Evolutionary conservation across 163 green algal species (phyloP).

Genomic region (Coccomyxa subellipsoidea): DNA sequence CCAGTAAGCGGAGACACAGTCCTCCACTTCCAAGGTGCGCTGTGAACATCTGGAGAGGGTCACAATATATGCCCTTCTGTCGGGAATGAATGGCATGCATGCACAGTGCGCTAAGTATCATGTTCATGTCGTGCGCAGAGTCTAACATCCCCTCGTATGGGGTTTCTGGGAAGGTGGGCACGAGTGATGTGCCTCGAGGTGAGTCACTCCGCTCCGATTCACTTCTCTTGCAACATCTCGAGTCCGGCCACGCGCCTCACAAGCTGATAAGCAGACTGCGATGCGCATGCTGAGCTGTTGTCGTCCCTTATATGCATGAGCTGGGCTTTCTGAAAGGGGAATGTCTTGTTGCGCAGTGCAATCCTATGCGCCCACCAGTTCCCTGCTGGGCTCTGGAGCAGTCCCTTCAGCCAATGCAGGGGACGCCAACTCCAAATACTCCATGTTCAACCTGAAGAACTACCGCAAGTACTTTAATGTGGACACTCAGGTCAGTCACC

Average conservation of each 20-base stretch:
- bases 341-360: slow-evolving; percentile 4
- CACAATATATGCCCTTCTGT: background rate
- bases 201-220: background rate
- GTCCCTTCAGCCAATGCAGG: slow-evolving; percentile 7
- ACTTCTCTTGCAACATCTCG: too few relatives aligned
- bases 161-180: background rate
- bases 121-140: background rate
- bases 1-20: slow-evolving; percentile 10
- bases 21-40: slow-evolving; percentile 26
- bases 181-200: background rate
- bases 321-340: too few relatives aligned
- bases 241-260: too few relatives aligned
- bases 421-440: slow-evolving; percentile 49
- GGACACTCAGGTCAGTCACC: slow-evolving; percentile 63
- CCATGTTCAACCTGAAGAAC: slow-evolving; percentile 68
- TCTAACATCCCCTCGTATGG: background rate
- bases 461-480: slow-evolving; percentile 88
- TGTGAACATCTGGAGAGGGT: background rate
- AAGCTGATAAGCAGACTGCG: too few relatives aligned
- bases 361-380: slow-evolving; percentile 11
- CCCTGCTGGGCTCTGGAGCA: slow-evolving; percentile 10
- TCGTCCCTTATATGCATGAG: background rate
- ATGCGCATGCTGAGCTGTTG: background rate
- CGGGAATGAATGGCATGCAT: background rate
- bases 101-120: too few relatives aligned